phyloP scores from a whole-genome alignment of 1,139 yeast species.

The Neolecta irregularis region DNA sequence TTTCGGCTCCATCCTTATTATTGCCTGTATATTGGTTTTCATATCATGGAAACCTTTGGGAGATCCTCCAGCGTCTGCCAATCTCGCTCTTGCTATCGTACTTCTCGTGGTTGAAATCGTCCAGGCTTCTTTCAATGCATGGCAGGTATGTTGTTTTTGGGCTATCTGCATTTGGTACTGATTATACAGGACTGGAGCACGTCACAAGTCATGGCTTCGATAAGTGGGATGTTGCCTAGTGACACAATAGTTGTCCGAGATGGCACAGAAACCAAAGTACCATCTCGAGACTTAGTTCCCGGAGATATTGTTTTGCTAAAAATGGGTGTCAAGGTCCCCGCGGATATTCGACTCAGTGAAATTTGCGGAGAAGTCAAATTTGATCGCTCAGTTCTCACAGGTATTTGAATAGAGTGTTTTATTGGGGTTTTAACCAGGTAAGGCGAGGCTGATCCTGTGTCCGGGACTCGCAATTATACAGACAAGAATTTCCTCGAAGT shows the following conservation, averaged over 20 bases:
- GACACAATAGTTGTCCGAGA: constrained; percentile 40
- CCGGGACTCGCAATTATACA: constrained; percentile 23
- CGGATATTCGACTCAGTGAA: constrained; percentile 50
- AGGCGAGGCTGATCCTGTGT: no score
- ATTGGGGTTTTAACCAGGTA: no score
- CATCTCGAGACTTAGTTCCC: constrained; percentile 59
- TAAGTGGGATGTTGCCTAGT: constrained; percentile 28
- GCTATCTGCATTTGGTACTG: no score
- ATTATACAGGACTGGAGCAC: constrained; percentile 39
- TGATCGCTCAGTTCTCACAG: constrained; percentile 40
- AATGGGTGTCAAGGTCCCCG: constrained; percentile 71
- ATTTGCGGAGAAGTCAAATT: constrained; percentile 22
- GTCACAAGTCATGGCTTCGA: constrained; percentile 36
- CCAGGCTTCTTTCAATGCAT: constrained; percentile 36
- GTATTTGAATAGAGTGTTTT: no score
- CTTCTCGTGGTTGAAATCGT: constrained; percentile 32
- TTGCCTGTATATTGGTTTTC: constrained; percentile 34
- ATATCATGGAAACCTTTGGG: constrained; percentile 40
- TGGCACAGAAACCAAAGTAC: constrained; percentile 43
- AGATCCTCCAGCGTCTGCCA: constrained; percentile 35
- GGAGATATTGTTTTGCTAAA: constrained; percentile 54
- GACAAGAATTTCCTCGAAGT: constrained; percentile 32
- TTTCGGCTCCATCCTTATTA: constrained; percentile 32
- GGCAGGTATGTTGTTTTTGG: no score
- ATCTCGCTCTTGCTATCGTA: constrained; percentile 34